phyloP scores from a whole-genome alignment of 257 asterid species.

The Rauvolfia tetraphylla region DNA sequence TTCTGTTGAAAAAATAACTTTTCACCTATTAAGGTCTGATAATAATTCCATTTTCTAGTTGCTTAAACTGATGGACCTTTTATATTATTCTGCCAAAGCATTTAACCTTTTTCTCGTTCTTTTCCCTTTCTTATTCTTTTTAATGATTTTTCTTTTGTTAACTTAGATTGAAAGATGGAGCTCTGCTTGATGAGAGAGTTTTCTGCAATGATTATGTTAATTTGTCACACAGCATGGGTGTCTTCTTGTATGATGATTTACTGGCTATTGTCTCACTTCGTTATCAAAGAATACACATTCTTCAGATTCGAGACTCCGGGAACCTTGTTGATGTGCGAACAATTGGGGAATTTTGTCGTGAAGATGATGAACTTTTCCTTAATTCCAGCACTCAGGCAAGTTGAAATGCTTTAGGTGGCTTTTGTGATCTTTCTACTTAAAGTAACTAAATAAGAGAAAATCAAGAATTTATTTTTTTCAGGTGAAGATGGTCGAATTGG shows the following conservation, averaged over 20 bases:
- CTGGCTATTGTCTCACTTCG: slow-evolving; percentile 92
- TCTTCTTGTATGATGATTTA: slow-evolving; percentile 88
- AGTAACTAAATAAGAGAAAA: neutral
- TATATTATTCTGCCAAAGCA: neutral
- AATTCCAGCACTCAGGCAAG: slow-evolving; percentile 86
- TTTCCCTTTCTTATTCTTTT: neutral
- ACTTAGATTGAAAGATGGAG: slow-evolving; percentile 86
- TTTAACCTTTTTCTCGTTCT: neutral
- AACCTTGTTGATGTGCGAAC: slow-evolving; percentile 76
- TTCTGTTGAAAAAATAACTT: slow-evolving; percentile 79
- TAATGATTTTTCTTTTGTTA: slow-evolving; percentile 16
- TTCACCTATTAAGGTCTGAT: slow-evolving; percentile 88
- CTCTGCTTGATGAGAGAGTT: slow-evolving; percentile 77
- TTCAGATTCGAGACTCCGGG: slow-evolving; percentile 94
- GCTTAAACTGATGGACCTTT: slow-evolving; percentile 2
- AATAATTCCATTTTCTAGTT: slow-evolving; percentile 21
- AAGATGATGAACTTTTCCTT: slow-evolving; percentile 95
- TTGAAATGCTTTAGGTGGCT: slow-evolving; percentile 32
- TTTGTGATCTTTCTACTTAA: slow-evolving; percentile 6
- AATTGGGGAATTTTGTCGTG: slow-evolving; percentile 87
- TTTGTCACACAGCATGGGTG: slow-evolving; percentile 86
- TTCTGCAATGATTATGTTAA: slow-evolving; percentile 85
- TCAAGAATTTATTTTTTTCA: neutral
- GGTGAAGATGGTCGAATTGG: neutral
- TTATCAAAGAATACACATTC: slow-evolving; percentile 88